Evolutionary conservation across 768 basidiomycete genomes (phyloP), one percentile per base, ranked within the genome.

Genomic region (Clitopilus passeckerianus): DNA sequence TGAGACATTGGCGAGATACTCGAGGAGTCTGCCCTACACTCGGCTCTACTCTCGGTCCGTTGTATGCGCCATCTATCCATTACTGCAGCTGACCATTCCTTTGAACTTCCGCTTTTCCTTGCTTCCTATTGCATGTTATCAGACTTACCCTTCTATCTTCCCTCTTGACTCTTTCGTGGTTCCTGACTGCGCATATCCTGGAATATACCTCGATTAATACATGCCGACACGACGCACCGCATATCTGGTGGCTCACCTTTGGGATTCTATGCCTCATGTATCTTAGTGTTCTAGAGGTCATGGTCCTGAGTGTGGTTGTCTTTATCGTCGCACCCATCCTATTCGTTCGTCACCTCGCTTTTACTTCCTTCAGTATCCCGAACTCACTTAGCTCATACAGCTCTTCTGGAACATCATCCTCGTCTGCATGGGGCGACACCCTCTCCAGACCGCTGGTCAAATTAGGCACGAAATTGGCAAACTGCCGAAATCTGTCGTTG

Each of bases 171-270:
- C 67, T 93, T 8, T 85, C 80, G 58, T 94, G 93, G 90, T 93
- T 93, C 65, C 70, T 93, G 24, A 87, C 85, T 16, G 89, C 91
- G 10, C 89, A 94, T 67, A 86, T 92, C 27, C 75, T 93, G 57
- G 81, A 86, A 61, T 93, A 92, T 66, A 89, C 89, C 15, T 89
- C 91, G 7, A 74, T 90, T 27, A 77, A 86, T 62, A 82, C 86
- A 15, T 94, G 92, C 59, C 86, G 92, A 18, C 72, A 77, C 59
- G 76, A 87, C 0, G 82, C 91, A 12, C 92, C 92, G 7, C 88
- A 92, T 63, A 74, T 93, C 34, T 94, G 91, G 91, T 94, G 90
- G 90, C 82, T 93, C 52, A 84, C 83, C 20, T 92, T 94, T 68
- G 87, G 84, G 34, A 86, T 93, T 64, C 74, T 93, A 14, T 86